Conservation (phyloP, 202 grass and related monocot species). For the Alloteropsis angusta region DNA sequence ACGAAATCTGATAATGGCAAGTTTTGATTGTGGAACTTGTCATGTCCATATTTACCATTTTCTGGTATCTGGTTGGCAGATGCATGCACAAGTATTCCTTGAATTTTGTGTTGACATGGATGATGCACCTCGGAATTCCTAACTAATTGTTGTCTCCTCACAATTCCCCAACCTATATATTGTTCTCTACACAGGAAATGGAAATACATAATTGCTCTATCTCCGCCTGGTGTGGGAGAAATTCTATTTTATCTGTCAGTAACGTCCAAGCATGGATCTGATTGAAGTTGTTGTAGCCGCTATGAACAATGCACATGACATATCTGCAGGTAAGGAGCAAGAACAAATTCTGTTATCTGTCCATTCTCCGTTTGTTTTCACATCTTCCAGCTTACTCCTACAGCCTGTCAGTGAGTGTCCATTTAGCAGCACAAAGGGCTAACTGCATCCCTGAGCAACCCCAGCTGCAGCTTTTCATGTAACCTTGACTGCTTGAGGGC, state of each 20-base stretch:
- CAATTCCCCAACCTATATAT: neutral
- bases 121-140: neutral
- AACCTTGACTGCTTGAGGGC: slow-evolving; percentile 40
- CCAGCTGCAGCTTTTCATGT: slow-evolving; percentile 19
- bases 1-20: neutral
- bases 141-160: neutral
- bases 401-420: slow-evolving; percentile 10
- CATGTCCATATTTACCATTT: neutral
- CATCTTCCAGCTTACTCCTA: neutral
- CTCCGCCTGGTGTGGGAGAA: slow-evolving; percentile 10
- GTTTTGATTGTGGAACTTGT: neutral
- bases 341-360: slow-evolving; percentile 8
- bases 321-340: slow-evolving; percentile 20
- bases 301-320: slow-evolving; percentile 38
- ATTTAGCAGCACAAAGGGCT: slow-evolving; percentile 35
- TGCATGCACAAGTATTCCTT: neutral
- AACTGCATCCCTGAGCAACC: slow-evolving; percentile 20
- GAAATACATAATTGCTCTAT: neutral
- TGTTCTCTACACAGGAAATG: slow-evolving; percentile 9
- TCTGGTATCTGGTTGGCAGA: neutral
- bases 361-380: slow-evolving; percentile 10
- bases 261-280: slow-evolving; percentile 35
- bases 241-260: slow-evolving; percentile 8
- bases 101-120: neutral
- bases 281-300: slow-evolving; percentile 21